Base-by-base conservation (phyloP, 176 grass and related monocot genomes). In the Musa acuminata region DNA sequence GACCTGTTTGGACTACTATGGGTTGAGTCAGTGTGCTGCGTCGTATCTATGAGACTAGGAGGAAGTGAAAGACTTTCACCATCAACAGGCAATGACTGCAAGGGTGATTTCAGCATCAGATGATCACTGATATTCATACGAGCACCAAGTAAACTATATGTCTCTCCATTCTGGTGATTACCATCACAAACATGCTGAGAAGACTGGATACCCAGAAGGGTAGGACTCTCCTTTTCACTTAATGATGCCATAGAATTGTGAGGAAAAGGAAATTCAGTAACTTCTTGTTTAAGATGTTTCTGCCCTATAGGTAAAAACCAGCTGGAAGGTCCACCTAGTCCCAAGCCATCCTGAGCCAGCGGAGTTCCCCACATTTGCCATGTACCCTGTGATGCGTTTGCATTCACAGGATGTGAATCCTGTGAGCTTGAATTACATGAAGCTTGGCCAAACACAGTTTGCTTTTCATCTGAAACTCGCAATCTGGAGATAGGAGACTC, bases 341-440 rank as follows among this genome's bases (percentile, higher is more conserved):
- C 83, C 55, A 97, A 79, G 49, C 66, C 85, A 63, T 97, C 84
- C 8, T 97, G 87, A 68, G 89, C 89, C 48, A 92, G 84, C 57
- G 93, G 87, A 1, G 90, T 85, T 67, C 85, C 73, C 93, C 93
- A 97, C 81, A 92, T 83, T 82, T 90, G 87, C 93, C 93, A 96
- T 65, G 87, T 83, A 63, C 87, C 91, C 20, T 85, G 84, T 83
- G 84, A 52, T 62, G 88, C 87, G 69, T 79, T 79, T 16, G 80
- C 55, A 79, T 72, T 70, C 29, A 76, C 81, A 74, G 63, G 64
- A 78, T 80, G 52, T 65, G 71, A 62, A 64, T 79, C 74, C 67
- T 57, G 77, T 48, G 80, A 35, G n/a, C 48, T 65, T 75, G 72
- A 81, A 52, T 58, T 75, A 53, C 80, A 62, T 27, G 67, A 71